Conservation (phyloP, 2,329 filamentous ascomycete genomes). For the Apiospora saccharicola region DNA sequence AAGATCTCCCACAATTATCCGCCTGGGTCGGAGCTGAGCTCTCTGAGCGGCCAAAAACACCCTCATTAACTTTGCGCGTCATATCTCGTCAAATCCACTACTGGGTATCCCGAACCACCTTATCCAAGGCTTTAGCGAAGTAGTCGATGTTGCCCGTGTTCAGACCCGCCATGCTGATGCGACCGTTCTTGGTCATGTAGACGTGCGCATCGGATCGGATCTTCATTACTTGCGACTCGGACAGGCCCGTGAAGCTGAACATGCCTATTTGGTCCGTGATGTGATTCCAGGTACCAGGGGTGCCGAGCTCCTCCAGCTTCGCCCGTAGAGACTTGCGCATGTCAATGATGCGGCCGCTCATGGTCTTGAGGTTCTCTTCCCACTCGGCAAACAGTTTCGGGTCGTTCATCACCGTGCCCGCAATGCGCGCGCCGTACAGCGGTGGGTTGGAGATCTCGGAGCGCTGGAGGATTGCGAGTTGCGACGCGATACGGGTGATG, state of each 20-base stretch:
- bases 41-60: neutral
- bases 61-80: neutral
- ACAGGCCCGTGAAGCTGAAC: constrained; percentile 93
- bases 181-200: constrained; percentile 97
- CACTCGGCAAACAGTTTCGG: constrained; percentile 83
- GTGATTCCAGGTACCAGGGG: constrained; percentile 93
- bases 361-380: constrained; percentile 89
- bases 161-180: constrained; percentile 97
- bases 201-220: constrained; percentile 76
- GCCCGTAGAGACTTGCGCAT: constrained; percentile 83
- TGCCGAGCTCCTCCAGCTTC: constrained; percentile 84
- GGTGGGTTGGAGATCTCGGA: constrained; percentile 98
- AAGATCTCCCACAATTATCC: constrained; percentile 6
- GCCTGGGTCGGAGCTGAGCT: constrained; percentile 12
- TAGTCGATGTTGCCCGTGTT: constrained; percentile 94
- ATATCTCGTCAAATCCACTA: neutral
- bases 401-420: constrained; percentile 84
- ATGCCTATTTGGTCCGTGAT: constrained; percentile 99
- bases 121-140: constrained; percentile 88
- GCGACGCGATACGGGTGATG: constrained; percentile 75
- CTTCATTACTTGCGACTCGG: constrained; percentile 74
- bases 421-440: constrained; percentile 91
- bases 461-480: constrained; percentile 92
- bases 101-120: constrained; percentile 68
- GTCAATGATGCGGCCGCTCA: constrained; percentile 92